Evolutionary conservation across 2,329 filamentous ascomycete species (phyloP).

Genomic region (Thelonectria olida): DNA sequence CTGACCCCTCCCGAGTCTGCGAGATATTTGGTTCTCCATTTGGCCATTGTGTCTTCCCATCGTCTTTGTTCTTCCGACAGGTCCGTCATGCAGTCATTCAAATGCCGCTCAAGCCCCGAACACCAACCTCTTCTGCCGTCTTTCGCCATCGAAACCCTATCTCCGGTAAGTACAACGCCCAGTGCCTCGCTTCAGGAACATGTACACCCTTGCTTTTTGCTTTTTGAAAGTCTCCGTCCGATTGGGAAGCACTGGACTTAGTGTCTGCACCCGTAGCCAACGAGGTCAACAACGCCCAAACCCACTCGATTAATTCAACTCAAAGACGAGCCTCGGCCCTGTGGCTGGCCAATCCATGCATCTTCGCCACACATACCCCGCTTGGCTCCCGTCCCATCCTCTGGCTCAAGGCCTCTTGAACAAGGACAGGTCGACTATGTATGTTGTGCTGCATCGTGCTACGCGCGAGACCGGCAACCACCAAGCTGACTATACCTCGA

Average conservation of each 20-base stretch:
- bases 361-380: slow-evolving; percentile 12
- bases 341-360: slow-evolving; percentile 21
- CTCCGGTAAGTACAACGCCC: not conserved
- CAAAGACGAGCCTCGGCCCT: slow-evolving; percentile 10
- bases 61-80: not conserved
- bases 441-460: slow-evolving; percentile 17
- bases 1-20: not conserved
- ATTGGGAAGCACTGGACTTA: slow-evolving; percentile 10
- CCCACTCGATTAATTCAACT: slow-evolving; percentile 14
- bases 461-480: slow-evolving; percentile 6
- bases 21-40: not conserved
- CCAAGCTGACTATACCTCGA: not conserved
- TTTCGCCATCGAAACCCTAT: not conserved
- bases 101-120: too few relatives aligned
- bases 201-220: not conserved
- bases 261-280: slow-evolving; percentile 16
- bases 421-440: slow-evolving; percentile 17
- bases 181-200: not conserved
- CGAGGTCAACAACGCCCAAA: not conserved
- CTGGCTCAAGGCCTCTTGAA: slow-evolving; percentile 10
- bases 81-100: not conserved
- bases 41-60: not conserved
- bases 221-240: not conserved
- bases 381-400: slow-evolving; percentile 9
- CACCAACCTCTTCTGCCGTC: not conserved